Evolutionary conservation across 2,329 filamentous ascomycete genomes (phyloP).

Genomic region (Alternaria postmessia): DNA sequence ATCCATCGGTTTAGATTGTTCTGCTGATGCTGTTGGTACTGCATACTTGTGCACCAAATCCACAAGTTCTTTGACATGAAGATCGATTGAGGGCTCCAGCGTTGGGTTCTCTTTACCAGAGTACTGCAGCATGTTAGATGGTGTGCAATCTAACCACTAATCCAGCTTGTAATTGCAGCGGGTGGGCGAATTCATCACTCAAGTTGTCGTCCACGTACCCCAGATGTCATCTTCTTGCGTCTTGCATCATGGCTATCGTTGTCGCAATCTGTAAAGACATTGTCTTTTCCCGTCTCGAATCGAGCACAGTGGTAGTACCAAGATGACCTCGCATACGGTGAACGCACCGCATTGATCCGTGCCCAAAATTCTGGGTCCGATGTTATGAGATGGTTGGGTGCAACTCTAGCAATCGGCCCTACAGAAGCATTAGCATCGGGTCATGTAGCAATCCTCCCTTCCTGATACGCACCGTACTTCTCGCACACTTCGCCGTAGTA

Average conservation of each 20-base stretch:
- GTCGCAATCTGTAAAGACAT: slow-evolving; percentile 62
- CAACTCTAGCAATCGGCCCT: slow-evolving; percentile 56
- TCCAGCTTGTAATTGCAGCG: background rate
- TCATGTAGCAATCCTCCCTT: background rate
- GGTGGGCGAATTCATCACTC: background rate
- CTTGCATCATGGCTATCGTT: slow-evolving; percentile 56
- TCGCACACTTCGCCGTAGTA: slow-evolving; percentile 42
- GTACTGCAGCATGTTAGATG: slow-evolving; percentile 51
- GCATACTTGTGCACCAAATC: slow-evolving; percentile 60
- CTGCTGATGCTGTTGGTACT: slow-evolving; percentile 21
- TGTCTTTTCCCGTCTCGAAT: slow-evolving; percentile 63
- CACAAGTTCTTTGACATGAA: slow-evolving; percentile 57
- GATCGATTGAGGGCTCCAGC: slow-evolving; percentile 61
- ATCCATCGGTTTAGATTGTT: slow-evolving; percentile 54
- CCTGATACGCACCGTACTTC: slow-evolving; percentile 37
- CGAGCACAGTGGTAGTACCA: slow-evolving; percentile 55
- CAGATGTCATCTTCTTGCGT: slow-evolving; percentile 60
- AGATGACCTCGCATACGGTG: slow-evolving; percentile 51
- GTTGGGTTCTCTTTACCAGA: slow-evolving; percentile 63
- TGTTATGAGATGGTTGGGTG: slow-evolving; percentile 60
- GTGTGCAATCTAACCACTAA: background rate
- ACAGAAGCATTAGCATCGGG: background rate
- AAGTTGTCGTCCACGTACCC: slow-evolving; percentile 41
- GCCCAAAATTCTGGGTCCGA: slow-evolving; percentile 58
- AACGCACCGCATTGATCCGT: slow-evolving; percentile 53